A percentile compares a stretch with the other conserved stretches of the same genome.
Conservation (phyloP, 257 asterid species). For the Solanum etuberosum region DNA sequence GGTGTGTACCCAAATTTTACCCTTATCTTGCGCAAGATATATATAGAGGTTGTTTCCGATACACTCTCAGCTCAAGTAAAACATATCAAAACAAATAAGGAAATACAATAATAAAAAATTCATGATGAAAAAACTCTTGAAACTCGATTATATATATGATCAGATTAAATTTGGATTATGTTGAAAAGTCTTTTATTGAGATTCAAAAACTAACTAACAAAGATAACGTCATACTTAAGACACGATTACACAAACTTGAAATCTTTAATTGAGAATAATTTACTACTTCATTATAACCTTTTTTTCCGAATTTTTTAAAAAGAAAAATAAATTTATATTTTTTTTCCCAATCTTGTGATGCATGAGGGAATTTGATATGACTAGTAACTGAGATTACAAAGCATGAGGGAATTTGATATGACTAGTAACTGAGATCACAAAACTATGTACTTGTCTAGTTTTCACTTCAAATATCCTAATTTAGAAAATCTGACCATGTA, state of each 20-base stretch:
- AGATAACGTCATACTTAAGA: neutral
- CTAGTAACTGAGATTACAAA: neutral
- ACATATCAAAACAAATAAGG: neutral
- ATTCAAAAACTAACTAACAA: neutral
- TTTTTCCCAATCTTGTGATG: neutral
- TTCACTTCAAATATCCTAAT: neutral
- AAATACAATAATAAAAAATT: no score
- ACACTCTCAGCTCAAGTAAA: no score
- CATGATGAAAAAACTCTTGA: neutral
- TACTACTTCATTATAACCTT: neutral
- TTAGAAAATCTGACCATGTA: neutral
- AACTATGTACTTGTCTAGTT: neutral
- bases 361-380: neutral
- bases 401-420: neutral
- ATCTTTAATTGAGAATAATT: neutral
- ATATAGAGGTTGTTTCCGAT: no score
- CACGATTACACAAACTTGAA: neutral
- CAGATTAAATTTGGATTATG: neutral
- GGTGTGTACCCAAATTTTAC: no score
- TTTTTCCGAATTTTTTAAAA: neutral
- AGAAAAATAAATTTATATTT: no score
- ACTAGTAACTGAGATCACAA: neutral
- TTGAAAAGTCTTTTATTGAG: neutral
- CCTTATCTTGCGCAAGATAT: no score
- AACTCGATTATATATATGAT: no score